These are phyloP conservation scores for Selenicereus undatus DNA, from an alignment of 148 eudicot species.

Conservation along the genomic window DNA sequence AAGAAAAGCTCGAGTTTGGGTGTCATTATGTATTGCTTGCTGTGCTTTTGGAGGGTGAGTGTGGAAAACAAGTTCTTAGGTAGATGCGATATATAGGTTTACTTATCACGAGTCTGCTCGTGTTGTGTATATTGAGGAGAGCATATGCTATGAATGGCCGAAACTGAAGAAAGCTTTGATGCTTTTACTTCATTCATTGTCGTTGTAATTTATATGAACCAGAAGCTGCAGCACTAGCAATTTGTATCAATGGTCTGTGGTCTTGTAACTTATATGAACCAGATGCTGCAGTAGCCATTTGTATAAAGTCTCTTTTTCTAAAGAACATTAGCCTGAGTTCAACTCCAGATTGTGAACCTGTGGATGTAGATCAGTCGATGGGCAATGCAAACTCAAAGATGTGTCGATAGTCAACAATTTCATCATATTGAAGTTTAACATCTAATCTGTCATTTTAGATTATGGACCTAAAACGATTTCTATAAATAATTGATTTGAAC, in stretches of 20 bases:
- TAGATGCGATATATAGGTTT: constrained; percentile 18
- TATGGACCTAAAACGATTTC: too few species aligned
- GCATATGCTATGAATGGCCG: constrained; percentile 13
- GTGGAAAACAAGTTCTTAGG: constrained; percentile 14
- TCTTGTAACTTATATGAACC: too few species aligned
- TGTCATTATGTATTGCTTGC: constrained; percentile 10
- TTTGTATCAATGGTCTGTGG: constrained; percentile 6
- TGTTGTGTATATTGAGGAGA: constrained; percentile 16
- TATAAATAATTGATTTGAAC: too few species aligned
- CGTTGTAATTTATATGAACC: constrained; percentile 23
- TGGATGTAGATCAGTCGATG: not conserved
- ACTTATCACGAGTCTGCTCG: constrained; percentile 13
- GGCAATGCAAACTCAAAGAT: not conserved
- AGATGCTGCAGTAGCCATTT: too few species aligned
- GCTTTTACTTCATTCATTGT: constrained; percentile 8
- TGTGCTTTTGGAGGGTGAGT: constrained; percentile 15
- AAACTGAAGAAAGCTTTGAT: constrained; percentile 8
- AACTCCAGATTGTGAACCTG: not conserved
- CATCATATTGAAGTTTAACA: too few species aligned
- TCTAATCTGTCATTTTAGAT: too few species aligned
- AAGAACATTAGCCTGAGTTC: not conserved
- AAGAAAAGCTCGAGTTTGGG: constrained; percentile 19
- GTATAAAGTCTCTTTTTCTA: not conserved
- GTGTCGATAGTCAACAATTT: not conserved
- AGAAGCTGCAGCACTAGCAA: constrained; percentile 1